A percentile compares a stretch with the other conserved stretches of the same genome.
phyloP scores from a whole-genome alignment of 495 filamentous ascomycete species.

The Viridothelium virens region DNA sequence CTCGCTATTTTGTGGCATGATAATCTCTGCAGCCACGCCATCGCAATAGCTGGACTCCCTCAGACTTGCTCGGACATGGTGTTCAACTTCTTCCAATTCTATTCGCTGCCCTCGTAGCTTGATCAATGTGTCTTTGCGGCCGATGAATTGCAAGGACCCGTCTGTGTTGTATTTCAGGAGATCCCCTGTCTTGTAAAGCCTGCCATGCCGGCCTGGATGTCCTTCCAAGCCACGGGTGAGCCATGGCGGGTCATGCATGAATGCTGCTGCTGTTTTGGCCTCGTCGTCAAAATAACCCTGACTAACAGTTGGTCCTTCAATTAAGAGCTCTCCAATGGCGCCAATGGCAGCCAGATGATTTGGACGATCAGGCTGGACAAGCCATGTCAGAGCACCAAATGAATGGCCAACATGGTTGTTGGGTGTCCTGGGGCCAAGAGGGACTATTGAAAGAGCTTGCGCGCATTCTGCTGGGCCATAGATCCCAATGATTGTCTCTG shows the following conservation, averaged over 20 bases:
- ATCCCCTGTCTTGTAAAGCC: constrained; percentile 25
- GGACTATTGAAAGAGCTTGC: too few species aligned
- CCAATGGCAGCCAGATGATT: constrained; percentile 26
- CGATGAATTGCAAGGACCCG: constrained; percentile 17
- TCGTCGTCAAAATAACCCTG: constrained; percentile 70
- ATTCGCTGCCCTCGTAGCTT: constrained; percentile 27
- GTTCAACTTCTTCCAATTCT: constrained; percentile 25
- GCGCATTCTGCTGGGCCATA: too few species aligned
- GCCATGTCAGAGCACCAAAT: too few species aligned
- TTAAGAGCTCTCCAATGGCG: constrained; percentile 75
- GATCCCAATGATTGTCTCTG: too few species aligned
- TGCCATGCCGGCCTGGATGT: not conserved
- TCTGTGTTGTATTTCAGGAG: constrained; percentile 9
- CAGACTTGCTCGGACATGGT: constrained; percentile 15
- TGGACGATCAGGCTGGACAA: too few species aligned
- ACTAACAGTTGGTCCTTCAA: constrained; percentile 76
- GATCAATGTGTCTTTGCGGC: constrained; percentile 22
- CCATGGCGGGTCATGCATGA: constrained; percentile 28
- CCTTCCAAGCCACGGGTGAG: not conserved
- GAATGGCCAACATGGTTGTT: too few species aligned
- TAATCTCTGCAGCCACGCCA: not conserved
- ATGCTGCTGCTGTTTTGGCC: constrained; percentile 30
- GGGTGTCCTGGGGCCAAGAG: too few species aligned
- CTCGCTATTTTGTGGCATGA: not conserved
- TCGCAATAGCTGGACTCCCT: not conserved